Conservation (phyloP, 495 filamentous ascomycete species). For the Podospora appendiculata region DNA sequence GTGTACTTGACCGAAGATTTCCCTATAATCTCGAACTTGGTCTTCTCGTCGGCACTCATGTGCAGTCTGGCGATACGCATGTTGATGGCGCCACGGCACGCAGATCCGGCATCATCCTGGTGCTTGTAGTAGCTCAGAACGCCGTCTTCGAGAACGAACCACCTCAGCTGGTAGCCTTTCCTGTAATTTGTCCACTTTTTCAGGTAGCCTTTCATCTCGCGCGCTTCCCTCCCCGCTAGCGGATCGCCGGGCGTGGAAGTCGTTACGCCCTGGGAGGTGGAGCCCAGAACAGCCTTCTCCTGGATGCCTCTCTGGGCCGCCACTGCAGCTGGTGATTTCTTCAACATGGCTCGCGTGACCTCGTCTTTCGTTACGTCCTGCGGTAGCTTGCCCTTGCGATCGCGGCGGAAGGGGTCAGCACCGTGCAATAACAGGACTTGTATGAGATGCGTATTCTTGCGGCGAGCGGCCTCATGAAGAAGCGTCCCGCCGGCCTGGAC, state of each 20-base stretch:
- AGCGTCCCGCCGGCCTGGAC: slow-evolving; percentile 75
- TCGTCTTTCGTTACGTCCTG: slow-evolving; percentile 98
- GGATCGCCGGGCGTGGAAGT: slow-evolving; percentile 52
- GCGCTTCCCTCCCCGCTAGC: slow-evolving; percentile 71
- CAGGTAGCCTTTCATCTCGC: slow-evolving; percentile 96
- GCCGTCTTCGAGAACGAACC: slow-evolving; percentile 97
- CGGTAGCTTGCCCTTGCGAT: slow-evolving; percentile 89
- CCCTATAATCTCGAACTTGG: slow-evolving; percentile 91
- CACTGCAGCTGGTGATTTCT: slow-evolving; percentile 88
- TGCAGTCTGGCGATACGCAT: slow-evolving; percentile 92
- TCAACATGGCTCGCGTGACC: slow-evolving; percentile 73
- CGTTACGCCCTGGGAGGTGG: slow-evolving; percentile 49
- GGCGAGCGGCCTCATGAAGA: slow-evolving; percentile 86
- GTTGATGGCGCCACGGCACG: slow-evolving; percentile 95
- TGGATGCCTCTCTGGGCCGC: slow-evolving; percentile 93
- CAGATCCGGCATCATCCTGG: slow-evolving; percentile 87
- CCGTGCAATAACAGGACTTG: slow-evolving; percentile 87
- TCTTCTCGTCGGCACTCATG: slow-evolving; percentile 96
- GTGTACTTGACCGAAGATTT: slow-evolving; percentile 99
- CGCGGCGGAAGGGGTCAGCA: slow-evolving; percentile 92
- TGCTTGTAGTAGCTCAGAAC: slow-evolving; percentile 99
- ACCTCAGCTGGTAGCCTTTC: slow-evolving; percentile 88
- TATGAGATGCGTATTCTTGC: slow-evolving; percentile 74
- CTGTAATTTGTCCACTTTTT: slow-evolving; percentile 99
- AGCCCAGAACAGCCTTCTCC: slow-evolving; percentile 88